These are phyloP conservation scores for Talaromyces sp. DNA, from an alignment of 2,329 filamentous ascomycete species.

Conservation along the genomic window DNA sequence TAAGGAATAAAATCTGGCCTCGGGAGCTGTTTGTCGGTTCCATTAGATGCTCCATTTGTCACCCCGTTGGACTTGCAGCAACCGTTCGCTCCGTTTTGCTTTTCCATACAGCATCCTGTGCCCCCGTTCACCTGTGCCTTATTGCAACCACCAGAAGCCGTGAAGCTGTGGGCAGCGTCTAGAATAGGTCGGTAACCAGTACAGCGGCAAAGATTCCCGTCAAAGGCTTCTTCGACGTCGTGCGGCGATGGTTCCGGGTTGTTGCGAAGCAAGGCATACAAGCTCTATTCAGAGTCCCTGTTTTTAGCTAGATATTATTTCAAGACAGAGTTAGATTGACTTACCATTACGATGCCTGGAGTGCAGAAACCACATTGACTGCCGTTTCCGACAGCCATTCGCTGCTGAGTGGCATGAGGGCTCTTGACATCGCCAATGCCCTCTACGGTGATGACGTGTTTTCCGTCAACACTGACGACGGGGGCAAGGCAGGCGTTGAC, in stretches of 20 bases:
- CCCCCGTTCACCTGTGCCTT: constrained; percentile 56
- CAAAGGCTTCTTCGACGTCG: constrained; percentile 92
- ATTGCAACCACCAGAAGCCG: constrained; percentile 49
- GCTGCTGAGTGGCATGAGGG: constrained; percentile 85
- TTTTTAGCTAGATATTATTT: constrained; percentile 7
- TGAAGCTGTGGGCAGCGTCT: constrained; percentile 87
- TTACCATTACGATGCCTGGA: constrained; percentile 86
- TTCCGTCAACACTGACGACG: constrained; percentile 87
- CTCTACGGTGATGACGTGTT: constrained; percentile 96
- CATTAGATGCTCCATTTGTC: constrained; percentile 16
- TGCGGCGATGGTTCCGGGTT: constrained; percentile 70
- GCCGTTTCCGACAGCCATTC: constrained; percentile 84
- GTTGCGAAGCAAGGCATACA: constrained; percentile 89
- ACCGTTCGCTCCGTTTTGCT: constrained; percentile 50
- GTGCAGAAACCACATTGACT: constrained; percentile 97
- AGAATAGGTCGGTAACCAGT: constrained; percentile 93
- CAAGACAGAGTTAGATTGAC: constrained; percentile 4
- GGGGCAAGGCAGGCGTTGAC: constrained; percentile 95
- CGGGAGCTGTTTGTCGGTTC: constrained; percentile 58
- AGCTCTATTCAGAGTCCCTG: constrained; percentile 50
- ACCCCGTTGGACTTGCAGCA: constrained; percentile 62
- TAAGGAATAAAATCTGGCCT: constrained; percentile 92
- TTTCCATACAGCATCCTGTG: constrained; percentile 68
- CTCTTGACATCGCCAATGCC: constrained; percentile 84
- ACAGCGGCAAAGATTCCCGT: constrained; percentile 92